Conservation (phyloP, 805 yeast species). For the Starmerella floris region DNA sequence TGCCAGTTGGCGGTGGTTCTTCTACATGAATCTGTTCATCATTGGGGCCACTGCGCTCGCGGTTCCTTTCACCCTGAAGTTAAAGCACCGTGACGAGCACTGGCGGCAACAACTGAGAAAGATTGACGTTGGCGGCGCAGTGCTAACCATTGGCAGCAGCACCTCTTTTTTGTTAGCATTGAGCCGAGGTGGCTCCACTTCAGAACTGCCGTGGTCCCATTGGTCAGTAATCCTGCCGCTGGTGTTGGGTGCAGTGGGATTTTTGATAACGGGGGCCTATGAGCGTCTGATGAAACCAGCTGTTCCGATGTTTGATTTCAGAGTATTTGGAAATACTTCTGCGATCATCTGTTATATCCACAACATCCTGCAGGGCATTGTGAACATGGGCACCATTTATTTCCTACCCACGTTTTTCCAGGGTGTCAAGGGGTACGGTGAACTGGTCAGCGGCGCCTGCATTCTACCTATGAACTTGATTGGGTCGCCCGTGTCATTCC, state of each 20-base stretch:
- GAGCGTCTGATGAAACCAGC: constrained; percentile 27
- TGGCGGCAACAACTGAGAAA: constrained; percentile 29
- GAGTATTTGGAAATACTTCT: constrained; percentile 30
- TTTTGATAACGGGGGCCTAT: constrained; percentile 27
- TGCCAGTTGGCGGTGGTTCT: constrained; percentile 67
- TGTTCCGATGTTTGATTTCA: constrained; percentile 36
- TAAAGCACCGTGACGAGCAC: constrained; percentile 31
- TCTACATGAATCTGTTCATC: constrained; percentile 54
- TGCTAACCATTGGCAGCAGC: constrained; percentile 32
- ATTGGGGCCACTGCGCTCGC: constrained; percentile 40
- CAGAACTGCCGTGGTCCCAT: constrained; percentile 38
- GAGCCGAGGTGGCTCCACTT: constrained; percentile 41
- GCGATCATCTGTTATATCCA: constrained; percentile 32
- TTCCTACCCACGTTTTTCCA: constrained; percentile 40
- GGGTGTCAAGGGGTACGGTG: constrained; percentile 31
- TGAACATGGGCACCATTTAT: constrained; percentile 21
- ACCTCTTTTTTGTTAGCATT: constrained; percentile 38
- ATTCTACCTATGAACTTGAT: constrained; percentile 34
- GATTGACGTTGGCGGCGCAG: constrained; percentile 41
- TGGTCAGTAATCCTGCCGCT: constrained; percentile 41
- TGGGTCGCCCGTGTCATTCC: constrained; percentile 28
- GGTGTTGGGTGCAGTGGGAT: constrained; percentile 32
- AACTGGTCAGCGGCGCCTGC: constrained; percentile 37
- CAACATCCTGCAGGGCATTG: constrained; percentile 33
- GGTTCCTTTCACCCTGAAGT: constrained; percentile 32